These are phyloP conservation scores for Penicillium verhagenii DNA, from an alignment of 495 filamentous ascomycete genomes.

Conservation along the genomic window DNA sequence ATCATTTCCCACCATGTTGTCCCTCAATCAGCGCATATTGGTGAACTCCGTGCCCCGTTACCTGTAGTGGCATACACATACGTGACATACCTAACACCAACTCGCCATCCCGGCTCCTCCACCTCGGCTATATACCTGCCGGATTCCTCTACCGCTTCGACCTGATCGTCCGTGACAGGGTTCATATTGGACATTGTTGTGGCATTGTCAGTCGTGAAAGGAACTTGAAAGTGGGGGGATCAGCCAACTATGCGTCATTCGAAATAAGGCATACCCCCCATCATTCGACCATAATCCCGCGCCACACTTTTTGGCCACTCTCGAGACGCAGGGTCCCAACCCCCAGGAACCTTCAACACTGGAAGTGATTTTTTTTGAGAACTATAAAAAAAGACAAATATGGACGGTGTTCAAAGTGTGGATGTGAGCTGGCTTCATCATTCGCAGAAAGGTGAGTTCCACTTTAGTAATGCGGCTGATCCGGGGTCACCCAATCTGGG, in stretches of 20 bases:
- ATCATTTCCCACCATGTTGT: not conserved
- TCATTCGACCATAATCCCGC: constrained; percentile 22
- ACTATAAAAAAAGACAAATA: constrained; percentile 28
- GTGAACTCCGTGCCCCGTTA: not conserved
- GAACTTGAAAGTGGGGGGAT: constrained; percentile 19
- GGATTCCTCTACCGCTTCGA: not conserved
- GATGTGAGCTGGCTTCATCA: constrained; percentile 72
- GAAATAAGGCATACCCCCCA: constrained; percentile 24
- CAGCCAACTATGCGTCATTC: constrained; percentile 30
- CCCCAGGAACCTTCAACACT: not conserved
- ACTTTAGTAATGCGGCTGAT: not conserved
- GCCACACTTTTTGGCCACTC: constrained; percentile 23
- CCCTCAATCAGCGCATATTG: not conserved
- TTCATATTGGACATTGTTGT: not conserved
- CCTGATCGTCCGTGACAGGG: not conserved
- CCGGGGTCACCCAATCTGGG: not conserved
- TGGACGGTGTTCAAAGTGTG: constrained; percentile 65
- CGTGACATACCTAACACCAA: not conserved
- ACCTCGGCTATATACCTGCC: not conserved
- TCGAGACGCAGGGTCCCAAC: not conserved
- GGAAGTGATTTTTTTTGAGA: not conserved
- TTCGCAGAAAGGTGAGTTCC: constrained; percentile 56
- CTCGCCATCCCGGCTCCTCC: not conserved
- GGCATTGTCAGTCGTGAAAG: constrained; percentile 2
- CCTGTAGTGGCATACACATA: not conserved